Evolutionary conservation across 1,139 yeast species (phyloP).

Genomic region (Candida pseudoviswanathii): DNA sequence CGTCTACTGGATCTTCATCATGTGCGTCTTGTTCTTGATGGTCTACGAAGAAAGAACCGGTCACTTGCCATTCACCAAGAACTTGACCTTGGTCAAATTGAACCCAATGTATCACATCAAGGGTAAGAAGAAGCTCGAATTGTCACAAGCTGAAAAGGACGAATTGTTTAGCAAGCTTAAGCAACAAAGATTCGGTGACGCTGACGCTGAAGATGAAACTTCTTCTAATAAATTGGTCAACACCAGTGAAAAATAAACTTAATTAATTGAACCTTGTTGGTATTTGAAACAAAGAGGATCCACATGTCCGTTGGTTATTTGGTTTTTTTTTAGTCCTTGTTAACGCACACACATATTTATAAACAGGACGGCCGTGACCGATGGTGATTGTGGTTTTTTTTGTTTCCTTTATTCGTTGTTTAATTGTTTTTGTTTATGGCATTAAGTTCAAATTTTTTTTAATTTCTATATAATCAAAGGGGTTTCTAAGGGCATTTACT

Average conservation of each 20-base stretch:
- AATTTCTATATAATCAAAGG: conserved; percentile 6
- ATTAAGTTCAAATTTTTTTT: conserved; percentile 4
- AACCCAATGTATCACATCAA: conserved; percentile 75
- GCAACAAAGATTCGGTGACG: conserved; percentile 20
- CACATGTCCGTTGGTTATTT: too few relatives aligned
- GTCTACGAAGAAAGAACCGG: conserved; percentile 63
- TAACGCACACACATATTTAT: conserved; percentile 5
- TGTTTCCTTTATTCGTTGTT: too few relatives aligned
- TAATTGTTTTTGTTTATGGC: background rate
- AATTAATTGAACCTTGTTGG: background rate
- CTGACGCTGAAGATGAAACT: conserved; percentile 15
- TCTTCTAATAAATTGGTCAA: conserved; percentile 4
- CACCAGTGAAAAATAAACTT: conserved; percentile 1
- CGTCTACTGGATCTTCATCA: conserved; percentile 71
- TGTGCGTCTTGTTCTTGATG: conserved; percentile 54
- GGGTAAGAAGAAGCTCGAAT: conserved; percentile 63
- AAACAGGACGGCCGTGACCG: background rate
- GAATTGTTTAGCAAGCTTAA: conserved; percentile 51
- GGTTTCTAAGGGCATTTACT: conserved; percentile 3
- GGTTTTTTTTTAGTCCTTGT: too few relatives aligned
- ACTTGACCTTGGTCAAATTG: conserved; percentile 53
- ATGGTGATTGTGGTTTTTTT: too few relatives aligned
- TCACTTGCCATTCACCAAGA: conserved; percentile 44
- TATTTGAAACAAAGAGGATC: too few relatives aligned
- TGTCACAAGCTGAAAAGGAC: conserved; percentile 53